Evolutionary conservation across 2,329 filamentous ascomycete species (phyloP).

Genomic region (Sordariomycetes sp.): DNA sequence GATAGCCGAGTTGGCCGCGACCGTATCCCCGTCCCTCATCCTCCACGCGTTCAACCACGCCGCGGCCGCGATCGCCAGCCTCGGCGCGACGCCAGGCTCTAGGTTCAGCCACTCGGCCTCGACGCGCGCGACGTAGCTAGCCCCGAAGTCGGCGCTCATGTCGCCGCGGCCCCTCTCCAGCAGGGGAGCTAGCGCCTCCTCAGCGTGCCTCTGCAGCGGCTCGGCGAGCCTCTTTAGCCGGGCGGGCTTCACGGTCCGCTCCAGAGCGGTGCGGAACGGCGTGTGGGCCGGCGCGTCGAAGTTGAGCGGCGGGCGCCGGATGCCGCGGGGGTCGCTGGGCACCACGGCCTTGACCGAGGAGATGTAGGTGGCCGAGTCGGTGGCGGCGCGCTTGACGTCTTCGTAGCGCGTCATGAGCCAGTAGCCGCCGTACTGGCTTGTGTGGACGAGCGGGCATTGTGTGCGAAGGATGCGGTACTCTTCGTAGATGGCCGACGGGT

Average conservation of each 20-base stretch:
- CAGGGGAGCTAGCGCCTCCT: slow-evolving; percentile 8
- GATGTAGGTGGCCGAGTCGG: slow-evolving; percentile 10
- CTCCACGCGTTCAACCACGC: slow-evolving; percentile 12
- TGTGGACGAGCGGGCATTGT: slow-evolving; percentile 10
- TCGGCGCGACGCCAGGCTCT: slow-evolving; percentile 9
- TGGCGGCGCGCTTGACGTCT: slow-evolving; percentile 11
- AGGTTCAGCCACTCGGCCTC: slow-evolving; percentile 13
- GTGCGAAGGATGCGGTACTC: slow-evolving; percentile 10
- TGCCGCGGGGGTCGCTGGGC: slow-evolving; percentile 9
- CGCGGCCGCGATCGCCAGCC: slow-evolving; percentile 8
- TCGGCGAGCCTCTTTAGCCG: slow-evolving; percentile 8
- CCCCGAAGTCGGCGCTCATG: slow-evolving; percentile 10
- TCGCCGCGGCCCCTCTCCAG: slow-evolving; percentile 7
- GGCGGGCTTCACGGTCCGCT: slow-evolving; percentile 10
- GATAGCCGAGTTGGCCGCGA: slow-evolving; percentile 7
- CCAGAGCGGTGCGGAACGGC: slow-evolving; percentile 11
- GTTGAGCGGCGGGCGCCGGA: slow-evolving; percentile 11
- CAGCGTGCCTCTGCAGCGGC: slow-evolving; percentile 8
- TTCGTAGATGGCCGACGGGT: slow-evolving; percentile 9
- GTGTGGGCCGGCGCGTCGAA: slow-evolving; percentile 12
- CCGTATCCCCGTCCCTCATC: slow-evolving; percentile 9
- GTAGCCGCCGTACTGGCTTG: slow-evolving; percentile 11
- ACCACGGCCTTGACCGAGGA: slow-evolving; percentile 10
- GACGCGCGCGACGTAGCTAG: slow-evolving; percentile 11
- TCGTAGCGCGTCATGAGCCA: slow-evolving; percentile 12